Evolutionary conservation across 306 rosid species (phyloP), one percentile per base, ranked within the genome.

Genomic region (Ammopiptanthus mongolicus): DNA sequence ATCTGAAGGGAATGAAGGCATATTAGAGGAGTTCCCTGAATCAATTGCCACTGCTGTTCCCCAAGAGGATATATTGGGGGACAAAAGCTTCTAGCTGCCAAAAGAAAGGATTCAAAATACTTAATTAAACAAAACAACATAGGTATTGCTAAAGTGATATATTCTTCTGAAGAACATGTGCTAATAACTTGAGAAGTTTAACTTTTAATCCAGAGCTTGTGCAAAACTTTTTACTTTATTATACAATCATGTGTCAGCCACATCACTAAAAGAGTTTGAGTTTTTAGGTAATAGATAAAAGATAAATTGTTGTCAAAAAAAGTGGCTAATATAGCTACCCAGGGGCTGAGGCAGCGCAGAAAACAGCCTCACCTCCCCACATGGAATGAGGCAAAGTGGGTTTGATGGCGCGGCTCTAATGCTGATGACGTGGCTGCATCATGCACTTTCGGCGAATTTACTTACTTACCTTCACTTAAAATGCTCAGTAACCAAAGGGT

Each of bases 11-110:
- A 84, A 82, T 90, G 88, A 71, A 95, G 88, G 80, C 88, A 82
- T 22, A 95, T 67, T 60, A 95, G 76, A 86, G 98, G 97, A 68
- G 87, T 89, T 64, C 84, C 91, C 75, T 80, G 80, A 41, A 79
- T 82, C 53, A 82, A 77, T 65, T 87, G 96, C 95, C 90, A 90
- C 79, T 80, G 84, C 82, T 88, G 96, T 73, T 87, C 87, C 71
- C 85, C 90, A 44, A 95, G 65, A 72, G 98, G 98, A 81, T 90
- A 95, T 90, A 95, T 95, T 50, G 96, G 95, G 39, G 97, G 89
- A 77, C 91, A 91, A 79, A 95, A 95, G 81, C 89, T 84, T 83
- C 86, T 86, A 70, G 89, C 98, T 95, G 87, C 75, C 84, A 75
- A 77, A 53, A 62, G 33, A 77, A 78, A 63, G 29, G 81, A 78